Base-by-base conservation (phyloP, 495 filamentous ascomycete genomes). In the Xylaria cubensis region DNA sequence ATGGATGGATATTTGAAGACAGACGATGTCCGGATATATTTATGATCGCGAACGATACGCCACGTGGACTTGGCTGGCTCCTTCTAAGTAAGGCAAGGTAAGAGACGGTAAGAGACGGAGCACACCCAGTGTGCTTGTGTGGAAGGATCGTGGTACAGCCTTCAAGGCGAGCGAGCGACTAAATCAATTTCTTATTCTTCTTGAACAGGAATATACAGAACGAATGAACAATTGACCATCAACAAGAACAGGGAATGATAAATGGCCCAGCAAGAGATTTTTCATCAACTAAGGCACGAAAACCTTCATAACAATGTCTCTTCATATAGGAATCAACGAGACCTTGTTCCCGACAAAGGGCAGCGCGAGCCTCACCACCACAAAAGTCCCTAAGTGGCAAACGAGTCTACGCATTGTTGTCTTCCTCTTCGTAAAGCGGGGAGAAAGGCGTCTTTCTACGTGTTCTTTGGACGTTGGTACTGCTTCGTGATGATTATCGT, bases 61-160 rank as follows among this genome's bases (percentile, higher is more conserved):
- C 19, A 4, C 17, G 58, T 61, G 34, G 32, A 61, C 2, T 42
- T 41, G 10, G 39, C 39, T 21, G 34, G 58, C 53, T 56, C 17
- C 53, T 53, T 7, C 24, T 32, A 56, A 1, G 13, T 15, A 39
- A 39, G 26, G 46, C 41, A 53, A 29, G 46, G 39, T 9, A 9
- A 56, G 4, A 13, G 15, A 21, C n/a, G 26, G 64, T 67, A 53
- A 19, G 46, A 19, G 32, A 55, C 50, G 68, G 46, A 64, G 69
- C 69, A 64, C 69, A 24, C 2, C 69, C 69, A 9, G 69, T 36
- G 69, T 46, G 69, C 61, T 55, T 50, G 68, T 19, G 21, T 48
- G n/a, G 17, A 29, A 56, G 26, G 53, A 56, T 56, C 53, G 53
- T 56, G 53, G 32, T 29, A 15, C 32, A 56, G 53, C 13, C 24